Conservation (phyloP, 306 rosid genomes). For the Cucumis cinereus region DNA sequence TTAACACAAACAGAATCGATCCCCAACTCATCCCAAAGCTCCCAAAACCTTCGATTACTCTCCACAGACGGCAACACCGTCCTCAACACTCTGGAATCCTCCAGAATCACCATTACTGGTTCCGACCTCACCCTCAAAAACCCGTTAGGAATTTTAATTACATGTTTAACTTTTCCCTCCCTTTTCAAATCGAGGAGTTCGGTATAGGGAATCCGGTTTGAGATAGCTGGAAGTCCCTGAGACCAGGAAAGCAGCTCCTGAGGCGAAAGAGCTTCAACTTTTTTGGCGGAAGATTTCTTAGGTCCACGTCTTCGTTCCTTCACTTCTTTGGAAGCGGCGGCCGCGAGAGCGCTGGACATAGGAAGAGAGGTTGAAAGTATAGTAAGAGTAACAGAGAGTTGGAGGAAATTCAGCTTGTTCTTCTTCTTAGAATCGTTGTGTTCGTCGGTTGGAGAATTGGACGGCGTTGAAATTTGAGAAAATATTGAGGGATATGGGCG, state of each 20-base stretch:
- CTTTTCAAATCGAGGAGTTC: constrained; percentile 36
- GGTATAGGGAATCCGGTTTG: constrained; percentile 69
- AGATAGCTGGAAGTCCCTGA: constrained; percentile 57
- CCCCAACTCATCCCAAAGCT: constrained; percentile 46
- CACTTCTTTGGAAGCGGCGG: constrained; percentile 29
- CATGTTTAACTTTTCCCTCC: constrained; percentile 61
- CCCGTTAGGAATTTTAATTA: constrained; percentile 38
- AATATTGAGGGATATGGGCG: constrained; percentile 23
- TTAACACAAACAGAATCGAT: constrained; percentile 57
- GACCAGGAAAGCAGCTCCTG: constrained; percentile 66
- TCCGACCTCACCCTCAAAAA: constrained; percentile 32
- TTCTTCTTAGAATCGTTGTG: constrained; percentile 1
- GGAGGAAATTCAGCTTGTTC: constrained; percentile 36
- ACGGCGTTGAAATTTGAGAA: constrained; percentile 24
- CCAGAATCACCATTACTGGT: constrained; percentile 58
- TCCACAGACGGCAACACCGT: constrained; percentile 63
- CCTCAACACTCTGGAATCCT: constrained; percentile 62
- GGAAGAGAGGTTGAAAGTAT: constrained; percentile 57
- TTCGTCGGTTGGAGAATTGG: constrained; percentile 11
- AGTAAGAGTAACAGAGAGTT: constrained; percentile 59
- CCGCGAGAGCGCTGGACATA: constrained; percentile 26
- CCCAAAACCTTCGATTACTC: constrained; percentile 55
- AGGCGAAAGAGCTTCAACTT: constrained; percentile 43
- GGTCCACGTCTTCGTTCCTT: constrained; percentile 42
- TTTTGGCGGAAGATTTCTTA: constrained; percentile 39